phyloP scores from a whole-genome alignment of 192 early-diverging fungal species.

The Hyaloraphidium curvatum region DNA sequence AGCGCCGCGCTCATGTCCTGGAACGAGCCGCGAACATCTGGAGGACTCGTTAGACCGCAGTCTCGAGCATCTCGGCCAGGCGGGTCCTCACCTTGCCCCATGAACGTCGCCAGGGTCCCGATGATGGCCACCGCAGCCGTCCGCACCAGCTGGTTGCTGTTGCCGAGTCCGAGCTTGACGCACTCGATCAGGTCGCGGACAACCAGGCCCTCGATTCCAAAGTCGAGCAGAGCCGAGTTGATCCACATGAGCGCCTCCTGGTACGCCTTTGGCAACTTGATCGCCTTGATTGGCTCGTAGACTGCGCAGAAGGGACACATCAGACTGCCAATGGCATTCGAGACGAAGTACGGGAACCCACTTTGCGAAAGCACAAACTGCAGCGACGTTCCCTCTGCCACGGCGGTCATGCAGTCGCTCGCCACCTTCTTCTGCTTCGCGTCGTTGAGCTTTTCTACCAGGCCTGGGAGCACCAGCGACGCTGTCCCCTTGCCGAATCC shows the following conservation, averaged over 20 bases:
- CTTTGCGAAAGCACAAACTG: conserved; percentile 60
- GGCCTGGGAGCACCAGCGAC: conserved; percentile 29
- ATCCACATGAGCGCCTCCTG: conserved; percentile 80
- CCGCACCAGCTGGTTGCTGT: conserved; percentile 66
- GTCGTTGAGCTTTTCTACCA: conserved; percentile 87
- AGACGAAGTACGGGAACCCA: conserved; percentile 4
- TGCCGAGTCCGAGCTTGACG: conserved; percentile 55
- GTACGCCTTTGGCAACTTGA: conserved; percentile 78
- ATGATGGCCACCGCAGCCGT: conserved; percentile 60
- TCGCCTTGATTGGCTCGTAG: conserved; percentile 52
- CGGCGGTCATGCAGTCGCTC: conserved; percentile 52
- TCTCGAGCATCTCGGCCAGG: not conserved
- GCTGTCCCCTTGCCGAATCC: conserved; percentile 54
- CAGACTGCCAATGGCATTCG: conserved; percentile 2
- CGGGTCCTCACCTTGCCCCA: conserved; percentile 42
- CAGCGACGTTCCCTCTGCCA: conserved; percentile 56
- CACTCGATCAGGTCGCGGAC: conserved; percentile 66
- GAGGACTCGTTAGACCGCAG: not conserved
- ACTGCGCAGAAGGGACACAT: conserved; percentile 10
- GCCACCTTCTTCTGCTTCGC: conserved; percentile 80
- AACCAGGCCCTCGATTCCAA: conserved; percentile 64
- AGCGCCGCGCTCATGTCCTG: conserved; percentile 70
- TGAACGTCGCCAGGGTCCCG: conserved; percentile 58
- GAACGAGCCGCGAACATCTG: conserved; percentile 63
- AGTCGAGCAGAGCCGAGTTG: conserved; percentile 63